phyloP scores from a whole-genome alignment of 331 rosid species.

The Prunus yedoensis region DNA sequence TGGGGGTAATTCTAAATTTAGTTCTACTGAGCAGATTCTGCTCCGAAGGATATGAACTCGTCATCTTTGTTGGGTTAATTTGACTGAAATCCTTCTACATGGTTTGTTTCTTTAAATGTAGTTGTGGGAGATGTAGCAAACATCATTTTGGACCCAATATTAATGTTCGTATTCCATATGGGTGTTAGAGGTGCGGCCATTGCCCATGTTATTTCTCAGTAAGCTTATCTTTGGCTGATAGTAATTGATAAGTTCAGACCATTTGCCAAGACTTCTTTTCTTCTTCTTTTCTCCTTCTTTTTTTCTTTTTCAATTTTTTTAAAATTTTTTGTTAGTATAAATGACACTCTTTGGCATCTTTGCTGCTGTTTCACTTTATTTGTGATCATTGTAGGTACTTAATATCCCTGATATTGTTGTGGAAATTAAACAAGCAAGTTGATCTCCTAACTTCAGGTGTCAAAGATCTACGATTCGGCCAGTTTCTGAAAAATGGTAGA shows the following conservation, averaged over 20 bases:
- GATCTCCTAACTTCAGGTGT: slow-evolving; percentile 32
- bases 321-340: not conserved
- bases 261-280: not conserved
- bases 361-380: not conserved
- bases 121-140: slow-evolving; percentile 38
- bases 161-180: slow-evolving; percentile 24
- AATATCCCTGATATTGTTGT: slow-evolving; percentile 29
- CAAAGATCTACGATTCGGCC: slow-evolving; percentile 29
- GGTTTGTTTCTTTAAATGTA: not conserved
- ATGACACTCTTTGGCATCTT: not conserved
- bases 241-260: not conserved
- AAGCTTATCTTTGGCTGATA: slow-evolving; percentile 12
- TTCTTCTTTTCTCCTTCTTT: rapidly evolving
- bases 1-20: not conserved
- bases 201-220: slow-evolving; percentile 44
- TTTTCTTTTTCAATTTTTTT: too few relatives aligned
- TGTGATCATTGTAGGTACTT: slow-evolving; percentile 18
- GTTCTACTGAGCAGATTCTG: not conserved
- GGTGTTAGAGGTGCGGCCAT: slow-evolving; percentile 41
- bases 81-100: not conserved
- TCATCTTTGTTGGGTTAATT: not conserved
- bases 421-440: slow-evolving; percentile 34
- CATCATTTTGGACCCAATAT: slow-evolving; percentile 41
- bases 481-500: slow-evolving; percentile 40
- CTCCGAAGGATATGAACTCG: not conserved